A percentile compares a stretch with the other conserved stretches of the same genome.
Evolutionary conservation across 768 basidiomycete genomes (phyloP).

Genomic region (Coprinellus aureogranulatus): DNA sequence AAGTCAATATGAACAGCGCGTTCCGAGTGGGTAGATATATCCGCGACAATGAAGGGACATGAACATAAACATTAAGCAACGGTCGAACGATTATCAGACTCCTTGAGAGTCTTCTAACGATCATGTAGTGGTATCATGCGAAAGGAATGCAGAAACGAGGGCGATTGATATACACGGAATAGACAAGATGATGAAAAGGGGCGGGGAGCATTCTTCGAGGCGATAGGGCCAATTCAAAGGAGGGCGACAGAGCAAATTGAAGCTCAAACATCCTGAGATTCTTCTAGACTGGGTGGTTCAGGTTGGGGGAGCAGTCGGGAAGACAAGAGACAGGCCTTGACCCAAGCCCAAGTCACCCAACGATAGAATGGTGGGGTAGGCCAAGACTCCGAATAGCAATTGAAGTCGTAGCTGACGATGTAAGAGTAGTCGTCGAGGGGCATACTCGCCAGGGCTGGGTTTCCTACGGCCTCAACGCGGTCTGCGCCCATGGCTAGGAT

Average conservation of each 20-base stretch:
- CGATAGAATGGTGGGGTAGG: background rate
- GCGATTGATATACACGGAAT: background rate
- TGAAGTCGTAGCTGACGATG: slow-evolving; percentile 45
- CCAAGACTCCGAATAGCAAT: slow-evolving; percentile 19
- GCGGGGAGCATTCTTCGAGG: background rate
- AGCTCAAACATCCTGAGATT: slow-evolving; percentile 26
- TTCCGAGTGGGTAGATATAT: too few species aligned
- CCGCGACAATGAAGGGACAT: too few species aligned
- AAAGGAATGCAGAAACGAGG: too few species aligned
- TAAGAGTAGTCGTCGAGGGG: slow-evolving; percentile 50
- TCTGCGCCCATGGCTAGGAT: slow-evolving; percentile 77
- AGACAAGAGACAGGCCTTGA: slow-evolving; percentile 74
- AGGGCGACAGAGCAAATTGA: background rate
- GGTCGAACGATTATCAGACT: too few species aligned
- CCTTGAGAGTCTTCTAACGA: too few species aligned
- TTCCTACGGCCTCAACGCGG: slow-evolving; percentile 62
- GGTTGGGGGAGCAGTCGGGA: slow-evolving; percentile 47
- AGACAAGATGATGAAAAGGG: background rate
- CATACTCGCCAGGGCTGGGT: slow-evolving; percentile 40
- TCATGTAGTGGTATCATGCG: too few species aligned
- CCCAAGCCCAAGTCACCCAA: slow-evolving; percentile 61
- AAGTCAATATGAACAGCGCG: too few species aligned
- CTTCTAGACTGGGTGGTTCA: slow-evolving; percentile 19
- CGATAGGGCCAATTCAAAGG: slow-evolving; percentile 1
- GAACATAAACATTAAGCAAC: too few species aligned